Base-by-base conservation (phyloP, 495 filamentous ascomycete genomes). In the Oidiodendron maius region DNA sequence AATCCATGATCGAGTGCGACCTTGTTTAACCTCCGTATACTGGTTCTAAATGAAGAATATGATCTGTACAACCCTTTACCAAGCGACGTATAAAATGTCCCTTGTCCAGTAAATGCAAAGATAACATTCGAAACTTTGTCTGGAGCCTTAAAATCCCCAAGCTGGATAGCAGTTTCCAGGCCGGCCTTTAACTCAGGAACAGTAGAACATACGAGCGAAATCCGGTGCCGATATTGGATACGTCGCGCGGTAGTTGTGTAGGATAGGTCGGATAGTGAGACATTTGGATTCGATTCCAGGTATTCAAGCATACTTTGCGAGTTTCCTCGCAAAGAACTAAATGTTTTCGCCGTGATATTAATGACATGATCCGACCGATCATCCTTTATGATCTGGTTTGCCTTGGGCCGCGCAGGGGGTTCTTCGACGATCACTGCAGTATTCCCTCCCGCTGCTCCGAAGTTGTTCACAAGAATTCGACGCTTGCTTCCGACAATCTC, bases 161-260 rank as follows among this genome's bases (percentile, higher is more conserved):
- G 11, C 26, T 41, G 23, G 40, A 50, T 13, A 22, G 16, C 3
- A 2, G 22, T 23, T 10, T 21, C 13, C 35, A 48, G 38, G 17
- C 22, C 17, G 10, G 4, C 38, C 36, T 22, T 24, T 1, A 43
- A n/a, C 15, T 47, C 8, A 9, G 1, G 12, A 12, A 47, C 13
- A 17, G 1, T 15, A 34, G 32, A 46, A 3, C 72, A 81, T 10
- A 69, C 61, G 17, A 84, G 71, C 40, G 76, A 76, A 46, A 85
- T 75, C 26, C 88, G 78, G 69, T 82, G 82, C 39, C 78, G 76
- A 57, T 90, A 82, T 53, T 91, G 88, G 13, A 83, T 77, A 15
- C 81, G 81, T 49, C 88, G 77, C 25, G 89, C 88, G 6, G 87
- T 90, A 1, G 82, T 86, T 4, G 86, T 86, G 62, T 93, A 94